These are phyloP conservation scores for Pilobolus umbonatus DNA, from an alignment of 192 early-diverging fungal species.

Conservation along the genomic window DNA sequence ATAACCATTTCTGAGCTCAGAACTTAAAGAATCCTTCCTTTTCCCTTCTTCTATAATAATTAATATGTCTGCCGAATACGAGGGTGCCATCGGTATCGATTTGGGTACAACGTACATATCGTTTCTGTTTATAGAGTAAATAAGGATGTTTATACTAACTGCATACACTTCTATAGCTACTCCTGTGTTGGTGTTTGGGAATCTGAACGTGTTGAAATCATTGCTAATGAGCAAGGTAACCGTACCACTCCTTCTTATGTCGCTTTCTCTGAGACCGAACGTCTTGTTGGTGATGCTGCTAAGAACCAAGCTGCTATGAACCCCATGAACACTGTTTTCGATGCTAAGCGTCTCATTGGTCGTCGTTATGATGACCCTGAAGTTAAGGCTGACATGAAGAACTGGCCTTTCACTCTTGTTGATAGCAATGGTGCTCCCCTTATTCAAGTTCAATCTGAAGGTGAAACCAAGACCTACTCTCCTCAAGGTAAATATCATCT, in stretches of 20 bases:
- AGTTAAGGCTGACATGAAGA: constrained; percentile 76
- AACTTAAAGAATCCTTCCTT: constrained; percentile 12
- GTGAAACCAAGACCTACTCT: constrained; percentile 74
- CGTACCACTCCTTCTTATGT: constrained; percentile 86
- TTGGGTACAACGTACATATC: constrained; percentile 36
- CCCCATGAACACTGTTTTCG: constrained; percentile 88
- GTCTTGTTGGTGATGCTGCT: constrained; percentile 82
- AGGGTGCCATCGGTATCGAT: constrained; percentile 40
- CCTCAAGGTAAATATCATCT: constrained; percentile 53
- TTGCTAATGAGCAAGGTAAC: constrained; percentile 89
- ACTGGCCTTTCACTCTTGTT: constrained; percentile 82
- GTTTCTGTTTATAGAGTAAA: not conserved
- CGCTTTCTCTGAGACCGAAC: constrained; percentile 74
- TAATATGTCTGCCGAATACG: constrained; percentile 36
- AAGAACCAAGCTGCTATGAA: constrained; percentile 91
- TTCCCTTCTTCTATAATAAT: constrained; percentile 20
- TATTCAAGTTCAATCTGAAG: constrained; percentile 81
- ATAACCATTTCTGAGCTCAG: not conserved
- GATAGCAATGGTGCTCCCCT: constrained; percentile 64
- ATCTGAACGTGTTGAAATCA: constrained; percentile 95
- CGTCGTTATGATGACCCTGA: constrained; percentile 80
- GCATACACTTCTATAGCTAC: constrained; percentile 96
- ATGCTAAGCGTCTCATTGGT: constrained; percentile 89
- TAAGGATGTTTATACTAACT: too few species aligned
- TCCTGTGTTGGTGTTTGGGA: constrained; percentile 84